These are phyloP conservation scores for Amyloporia xantha DNA, from an alignment of 768 basidiomycete genomes.

Conservation along the genomic window DNA sequence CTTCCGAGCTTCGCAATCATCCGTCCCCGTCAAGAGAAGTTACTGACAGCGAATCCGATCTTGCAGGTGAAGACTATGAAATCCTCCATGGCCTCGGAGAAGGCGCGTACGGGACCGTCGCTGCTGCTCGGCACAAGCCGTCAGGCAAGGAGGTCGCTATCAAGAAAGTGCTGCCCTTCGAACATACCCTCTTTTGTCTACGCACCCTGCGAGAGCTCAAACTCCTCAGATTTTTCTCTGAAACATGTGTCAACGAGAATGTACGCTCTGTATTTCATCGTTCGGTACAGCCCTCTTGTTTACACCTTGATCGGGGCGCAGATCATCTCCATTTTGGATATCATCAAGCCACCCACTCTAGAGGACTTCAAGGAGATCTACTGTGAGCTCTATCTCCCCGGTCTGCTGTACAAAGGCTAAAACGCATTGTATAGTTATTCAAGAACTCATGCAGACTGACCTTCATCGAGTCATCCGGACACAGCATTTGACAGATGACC, in stretches of 20 bases:
- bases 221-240: conserved; percentile 79
- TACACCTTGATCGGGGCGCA: conserved; percentile 23
- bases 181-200: conserved; percentile 87
- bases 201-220: conserved; percentile 89
- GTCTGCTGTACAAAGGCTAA: neutral
- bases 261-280: conserved; percentile 29
- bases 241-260: conserved; percentile 76
- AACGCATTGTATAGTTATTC: conserved; percentile 45
- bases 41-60: conserved; percentile 2
- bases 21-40: neutral
- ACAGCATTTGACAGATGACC: conserved; percentile 86
- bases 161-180: conserved; percentile 93
- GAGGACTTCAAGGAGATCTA: conserved; percentile 86
- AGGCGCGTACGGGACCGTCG: conserved; percentile 88
- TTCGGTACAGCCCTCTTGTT: neutral
- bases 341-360: conserved; percentile 71
- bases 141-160: conserved; percentile 84
- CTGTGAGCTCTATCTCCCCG: conserved; percentile 35
- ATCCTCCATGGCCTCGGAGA: conserved; percentile 72
- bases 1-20: neutral
- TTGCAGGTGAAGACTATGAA: conserved; percentile 63
- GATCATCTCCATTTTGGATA: conserved; percentile 92
- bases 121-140: conserved; percentile 79
- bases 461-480: conserved; percentile 89
- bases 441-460: conserved; percentile 88